Evolutionary conservation across 139 green algal genomes (phyloP).

Genomic region (Picochlorum sp.): DNA sequence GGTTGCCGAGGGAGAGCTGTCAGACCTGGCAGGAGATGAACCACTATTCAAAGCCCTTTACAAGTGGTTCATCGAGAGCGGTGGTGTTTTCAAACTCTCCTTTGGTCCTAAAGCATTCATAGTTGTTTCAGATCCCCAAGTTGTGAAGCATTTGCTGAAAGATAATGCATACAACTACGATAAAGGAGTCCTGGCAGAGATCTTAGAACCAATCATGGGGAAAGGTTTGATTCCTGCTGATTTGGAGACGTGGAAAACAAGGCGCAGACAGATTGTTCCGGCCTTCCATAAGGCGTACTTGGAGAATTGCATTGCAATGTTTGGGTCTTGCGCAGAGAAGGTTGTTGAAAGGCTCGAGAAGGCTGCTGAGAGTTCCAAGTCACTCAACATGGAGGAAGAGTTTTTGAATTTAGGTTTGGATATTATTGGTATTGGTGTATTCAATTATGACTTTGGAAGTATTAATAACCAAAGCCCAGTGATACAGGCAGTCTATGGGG

Average conservation of each 20-base stretch:
- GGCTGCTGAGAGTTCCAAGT: conserved; percentile 15
- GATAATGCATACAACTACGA: conserved; percentile 92
- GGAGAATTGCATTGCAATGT: conserved; percentile 79
- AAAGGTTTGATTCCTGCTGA: conserved; percentile 96
- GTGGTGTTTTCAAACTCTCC: conserved; percentile 91
- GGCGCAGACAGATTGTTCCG: conserved; percentile 82
- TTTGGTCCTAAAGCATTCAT: conserved; percentile 99
- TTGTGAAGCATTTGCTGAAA: conserved; percentile 84
- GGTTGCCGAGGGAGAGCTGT: conserved; percentile 70
- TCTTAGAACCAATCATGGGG: conserved; percentile 99
- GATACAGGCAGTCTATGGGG: conserved; percentile 94
- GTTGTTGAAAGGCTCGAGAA: conserved; percentile 59
- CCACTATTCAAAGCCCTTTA: conserved; percentile 91
- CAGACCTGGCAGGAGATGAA: conserved; percentile 80
- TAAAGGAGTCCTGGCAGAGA: conserved; percentile 97
- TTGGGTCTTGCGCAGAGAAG: conserved; percentile 57
- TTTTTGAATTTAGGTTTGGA: conserved; percentile 92
- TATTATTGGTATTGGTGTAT: conserved; percentile 98
- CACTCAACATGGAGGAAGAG: conserved; percentile 92
- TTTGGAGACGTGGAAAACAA: conserved; percentile 78
- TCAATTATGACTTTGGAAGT: conserved; percentile 98
- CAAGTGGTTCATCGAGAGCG: conserved; percentile 82
- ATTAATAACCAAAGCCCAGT: conserved; percentile 88
- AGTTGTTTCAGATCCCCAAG: conserved; percentile 92
- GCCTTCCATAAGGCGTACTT: conserved; percentile 95